Conservation (phyloP, 768 basidiomycete species). For the Termitomyces eurrhizus region DNA sequence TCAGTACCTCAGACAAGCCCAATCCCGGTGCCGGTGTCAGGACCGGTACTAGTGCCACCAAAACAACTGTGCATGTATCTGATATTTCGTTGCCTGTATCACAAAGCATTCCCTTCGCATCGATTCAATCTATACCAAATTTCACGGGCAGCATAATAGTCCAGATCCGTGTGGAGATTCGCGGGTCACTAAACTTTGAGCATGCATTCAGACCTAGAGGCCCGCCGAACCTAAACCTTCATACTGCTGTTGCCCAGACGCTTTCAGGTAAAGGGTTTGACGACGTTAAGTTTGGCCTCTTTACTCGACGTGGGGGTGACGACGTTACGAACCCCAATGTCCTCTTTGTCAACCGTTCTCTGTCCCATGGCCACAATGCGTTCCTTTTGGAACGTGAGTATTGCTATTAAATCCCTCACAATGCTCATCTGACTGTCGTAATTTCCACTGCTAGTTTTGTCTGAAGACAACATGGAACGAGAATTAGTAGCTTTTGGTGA, state of each 20-base stretch:
- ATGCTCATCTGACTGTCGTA: background rate
- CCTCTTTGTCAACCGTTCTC: constrained; percentile 14
- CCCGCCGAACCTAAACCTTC: constrained; percentile 1
- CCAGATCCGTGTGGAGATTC: background rate
- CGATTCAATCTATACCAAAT: background rate
- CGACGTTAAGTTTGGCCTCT: constrained; percentile 21
- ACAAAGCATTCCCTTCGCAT: background rate
- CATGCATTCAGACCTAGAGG: background rate
- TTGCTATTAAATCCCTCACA: background rate
- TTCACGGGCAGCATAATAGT: background rate
- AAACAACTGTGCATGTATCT: background rate
- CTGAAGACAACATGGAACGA: constrained; percentile 1
- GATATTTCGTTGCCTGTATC: background rate
- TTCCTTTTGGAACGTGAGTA: constrained; percentile 16
- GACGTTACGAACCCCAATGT: constrained; percentile 10
- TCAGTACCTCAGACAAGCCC: background rate
- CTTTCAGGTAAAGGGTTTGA: constrained; percentile 14
- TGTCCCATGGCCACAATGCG: constrained; percentile 16
- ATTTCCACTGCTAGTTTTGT: constrained; percentile 8
- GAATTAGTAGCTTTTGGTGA: constrained; percentile 9
- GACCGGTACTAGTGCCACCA: background rate
- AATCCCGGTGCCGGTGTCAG: background rate
- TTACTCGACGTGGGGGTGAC: constrained; percentile 11
- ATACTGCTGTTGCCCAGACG: constrained; percentile 11
- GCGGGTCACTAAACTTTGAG: background rate